Base-by-base conservation (phyloP, 2,329 filamentous ascomycete genomes). In the Delphinella strobiligena region DNA sequence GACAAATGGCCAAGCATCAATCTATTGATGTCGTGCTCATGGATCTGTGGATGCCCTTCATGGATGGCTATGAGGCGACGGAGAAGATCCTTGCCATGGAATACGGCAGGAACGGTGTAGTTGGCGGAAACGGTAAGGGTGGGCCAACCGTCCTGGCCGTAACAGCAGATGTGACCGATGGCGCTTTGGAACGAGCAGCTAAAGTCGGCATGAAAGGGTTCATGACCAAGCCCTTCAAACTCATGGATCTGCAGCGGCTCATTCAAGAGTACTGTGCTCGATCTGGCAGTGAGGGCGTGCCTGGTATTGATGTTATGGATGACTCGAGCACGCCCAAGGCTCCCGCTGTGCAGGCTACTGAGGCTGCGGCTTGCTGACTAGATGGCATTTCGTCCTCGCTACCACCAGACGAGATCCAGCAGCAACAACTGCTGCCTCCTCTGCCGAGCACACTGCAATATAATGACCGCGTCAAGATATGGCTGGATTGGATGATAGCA, bases 31-130 rank as follows among this genome's bases (percentile, higher is more conserved):
- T 80, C 2, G 67, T 84, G 17, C 60, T 83, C 32, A 84, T 84
- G 80, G 80, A 84, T 56, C 67, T 84, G 8, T 84, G 80, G 80
- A 84, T 84, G 78, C 80, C 80, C 1, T 66, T 76, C 47, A 77
- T 83, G 66, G 79, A 83, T 51, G 80, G 80, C 1, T 83, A 81
- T 47, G 73, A 82, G 52, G 80, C 80, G 2, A 74, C 79, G 0
- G 67, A 72, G 49, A 62, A 66, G 34, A 84, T 84, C 32, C 58
- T 81, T 9, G 59, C 63, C 17, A 68, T 78, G 62, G 43, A 50
- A n/a, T 47, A 45, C 14, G 36, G 41, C 19, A 33, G 32, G 32
- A 38, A 45, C 14, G 44, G 43, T 7, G 36, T 32, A 11, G 34
- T 34, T 19, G 27, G 32, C 44, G 48, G 12, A 44, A 24, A 44